phyloP scores from a whole-genome alignment of 345 rosid genomes.

The Hirschfeldia incana region DNA sequence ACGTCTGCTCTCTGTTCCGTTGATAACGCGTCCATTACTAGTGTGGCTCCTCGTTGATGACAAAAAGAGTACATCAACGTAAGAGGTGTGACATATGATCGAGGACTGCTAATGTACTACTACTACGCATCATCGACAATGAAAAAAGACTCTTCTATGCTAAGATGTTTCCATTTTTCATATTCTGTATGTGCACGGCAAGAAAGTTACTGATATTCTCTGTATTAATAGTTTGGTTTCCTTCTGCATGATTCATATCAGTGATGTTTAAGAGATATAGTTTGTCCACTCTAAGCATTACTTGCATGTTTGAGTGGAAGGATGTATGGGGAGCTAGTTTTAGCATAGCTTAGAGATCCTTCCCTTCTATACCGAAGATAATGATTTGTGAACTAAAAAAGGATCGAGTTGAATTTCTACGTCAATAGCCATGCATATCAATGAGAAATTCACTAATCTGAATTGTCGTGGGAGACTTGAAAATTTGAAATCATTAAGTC shows the following conservation, averaged over 20 bases:
- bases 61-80: background rate
- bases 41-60: slow-evolving; percentile 25
- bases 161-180: background rate
- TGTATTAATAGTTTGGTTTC: background rate
- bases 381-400: background rate
- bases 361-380: background rate
- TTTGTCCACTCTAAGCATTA: background rate
- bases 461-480: background rate
- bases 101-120: background rate
- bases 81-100: background rate
- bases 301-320: background rate
- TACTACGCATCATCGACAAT: background rate
- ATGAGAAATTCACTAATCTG: background rate
- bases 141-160: background rate
- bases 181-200: background rate
- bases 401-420: background rate
- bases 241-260: background rate
- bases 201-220: background rate
- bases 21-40: slow-evolving; percentile 23
- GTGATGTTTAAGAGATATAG: background rate
- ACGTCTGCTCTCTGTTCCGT: background rate
- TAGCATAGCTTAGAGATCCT: background rate
- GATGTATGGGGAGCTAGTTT: background rate
- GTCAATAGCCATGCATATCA: background rate
- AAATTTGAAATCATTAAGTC: background rate